Evolutionary conservation across 108 stramenopile species (phyloP), one percentile per base, ranked within the genome.

Genomic region (Skeletonema grethae): DNA sequence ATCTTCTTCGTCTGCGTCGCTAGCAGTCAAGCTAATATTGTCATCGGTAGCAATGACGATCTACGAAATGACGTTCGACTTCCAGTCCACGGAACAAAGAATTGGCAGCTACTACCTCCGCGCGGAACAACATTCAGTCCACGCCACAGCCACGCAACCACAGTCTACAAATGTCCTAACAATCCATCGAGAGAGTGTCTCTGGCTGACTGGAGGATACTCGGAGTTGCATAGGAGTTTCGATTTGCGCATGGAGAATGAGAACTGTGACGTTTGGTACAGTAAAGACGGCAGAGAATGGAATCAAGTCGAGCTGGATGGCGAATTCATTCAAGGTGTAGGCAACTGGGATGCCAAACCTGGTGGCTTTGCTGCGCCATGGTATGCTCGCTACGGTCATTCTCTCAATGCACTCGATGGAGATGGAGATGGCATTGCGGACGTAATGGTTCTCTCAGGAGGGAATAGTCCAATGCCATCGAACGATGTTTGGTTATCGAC

Each of bases 401-500:
- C 84, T 34, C 83, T 93, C 12, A 76, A 90, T 60, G 87, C 82
- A 58, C 5, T 88, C 28, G 86, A 85, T 67, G 73, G 11, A 38
- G 75, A 82, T 56, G 78, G 60, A 39, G 87, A 88, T 43, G 85
- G 82, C 36, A 53, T 67, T 38, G 73, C 80, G 13, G 84, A 93
- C 63, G 72, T 84, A 7, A 88, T 93, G 89, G 59, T 93, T 7
- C 72, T 91, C 8, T 46, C 76, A 8, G 92, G 88, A 9, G 92
- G 92, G 6, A 87, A 67, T 69, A 79, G 75, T 29, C 88, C 90
- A n/a, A 46, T 82, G 28, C 82, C 90, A 9, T 76, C 81, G 62
- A 91, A 91, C 48, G 92, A 93, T 59, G 73, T 89, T 20, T 93
- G 92, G 92, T 65, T 91, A 0, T 71, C 90, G 0, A 67, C 32